These are phyloP conservation scores for Lepraria neglecta DNA, from an alignment of 495 filamentous ascomycete genomes.

Conservation along the genomic window DNA sequence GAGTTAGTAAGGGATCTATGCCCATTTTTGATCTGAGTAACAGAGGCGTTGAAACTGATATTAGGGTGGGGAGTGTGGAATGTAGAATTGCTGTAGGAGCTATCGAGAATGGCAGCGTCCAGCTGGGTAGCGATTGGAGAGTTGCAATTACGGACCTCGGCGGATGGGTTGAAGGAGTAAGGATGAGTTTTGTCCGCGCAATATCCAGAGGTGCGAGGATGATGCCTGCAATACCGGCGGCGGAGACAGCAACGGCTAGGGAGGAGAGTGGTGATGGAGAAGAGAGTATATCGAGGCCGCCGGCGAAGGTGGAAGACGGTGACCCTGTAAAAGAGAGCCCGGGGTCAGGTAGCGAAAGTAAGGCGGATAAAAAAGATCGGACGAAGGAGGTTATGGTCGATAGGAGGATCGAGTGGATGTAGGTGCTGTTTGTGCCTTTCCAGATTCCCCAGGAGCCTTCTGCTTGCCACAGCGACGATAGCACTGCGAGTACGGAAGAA, in stretches of 20 bases:
- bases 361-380: constrained; percentile 70
- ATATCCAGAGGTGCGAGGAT: constrained; percentile 82
- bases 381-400: constrained; percentile 84
- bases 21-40: constrained; percentile 69
- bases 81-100: constrained; percentile 80
- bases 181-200: constrained; percentile 77
- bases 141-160: constrained; percentile 68
- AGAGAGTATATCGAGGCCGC: constrained; percentile 56
- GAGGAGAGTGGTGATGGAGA: constrained; percentile 67
- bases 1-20: constrained; percentile 76
- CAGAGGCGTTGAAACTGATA: constrained; percentile 73
- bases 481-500: constrained; percentile 68
- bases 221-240: constrained; percentile 70
- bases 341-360: constrained; percentile 76
- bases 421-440: constrained; percentile 90
- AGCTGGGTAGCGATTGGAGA: constrained; percentile 69
- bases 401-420: constrained; percentile 76
- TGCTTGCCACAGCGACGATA: constrained; percentile 79
- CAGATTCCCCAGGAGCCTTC: constrained; percentile 88
- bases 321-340: constrained; percentile 34
- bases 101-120: constrained; percentile 62
- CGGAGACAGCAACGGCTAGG: constrained; percentile 72
- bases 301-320: constrained; percentile 28
- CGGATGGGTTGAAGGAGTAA: constrained; percentile 66
- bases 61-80: constrained; percentile 70